Evolutionary conservation across 2,329 filamentous ascomycete species (phyloP), one percentile per base, ranked within the genome.

Genomic region (Teratosphaeria nubilosa): DNA sequence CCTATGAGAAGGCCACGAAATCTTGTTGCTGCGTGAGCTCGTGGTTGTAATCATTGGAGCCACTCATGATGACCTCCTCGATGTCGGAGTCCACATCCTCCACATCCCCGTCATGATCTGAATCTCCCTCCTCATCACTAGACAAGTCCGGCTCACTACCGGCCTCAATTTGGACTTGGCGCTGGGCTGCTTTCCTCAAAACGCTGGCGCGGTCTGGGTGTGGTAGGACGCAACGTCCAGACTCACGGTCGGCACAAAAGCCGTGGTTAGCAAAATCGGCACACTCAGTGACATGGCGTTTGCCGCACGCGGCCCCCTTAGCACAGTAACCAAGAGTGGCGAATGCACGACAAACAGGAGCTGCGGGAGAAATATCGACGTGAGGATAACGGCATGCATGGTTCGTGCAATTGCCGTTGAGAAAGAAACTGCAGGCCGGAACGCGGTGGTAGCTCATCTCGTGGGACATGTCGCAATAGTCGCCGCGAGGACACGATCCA

Each of bases 201-300:
- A 90, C 87, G 68, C 88, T 91, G 71, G 91, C 91, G 75, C 89
- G 86, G 76, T 94, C 89, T 71, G 92, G 84, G 76, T 99, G 94
- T 60, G 85, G 87, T 57, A 96, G 82, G 71, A 87, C 88, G 78
- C 92, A 97, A 64, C 86, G 85, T 25, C 65, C 64, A 51, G 65
- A 63, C 55, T 65, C 63, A 74, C 86, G 85, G 72, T 82, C 85
- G 72, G 85, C 85, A 82, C 94, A 99, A 62, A 80, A 78, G 68
- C 92, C 92, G 60, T 83, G 90, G 75, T 96, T 95, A 81, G 90
- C 89, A 78, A 95, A 96, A 72, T 95, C 88, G 62, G 94, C 92
- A 74, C 94, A 97, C 74, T 97, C 92, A 59, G 63, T 57, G 59
- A 92, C 87, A 77, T 99, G 94, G 61, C 91, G 87, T 63, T 94